Evolutionary conservation across 2,329 filamentous ascomycete species (phyloP), one percentile per base, ranked within the genome.

Genomic region (Aspergillus sp.): DNA sequence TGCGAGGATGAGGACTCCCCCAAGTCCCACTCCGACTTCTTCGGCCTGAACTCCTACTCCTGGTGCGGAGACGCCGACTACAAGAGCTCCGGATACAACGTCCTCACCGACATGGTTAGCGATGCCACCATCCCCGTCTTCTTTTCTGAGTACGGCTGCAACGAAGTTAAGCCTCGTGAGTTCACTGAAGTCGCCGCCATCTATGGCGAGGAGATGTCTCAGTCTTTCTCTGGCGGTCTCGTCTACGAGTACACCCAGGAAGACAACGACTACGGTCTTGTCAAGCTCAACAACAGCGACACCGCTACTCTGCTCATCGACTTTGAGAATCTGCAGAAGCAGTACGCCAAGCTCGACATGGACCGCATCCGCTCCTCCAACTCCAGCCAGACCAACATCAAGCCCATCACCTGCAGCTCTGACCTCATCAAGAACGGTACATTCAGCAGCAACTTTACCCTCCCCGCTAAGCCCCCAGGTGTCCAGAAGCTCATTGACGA

Each of bases 361-460:
- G 81, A 79, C 54, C 74, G 82, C 15, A 81, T 97, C 56, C 82
- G 91, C 75, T 79, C 82, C 50, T 77, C 83, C 64, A 86, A 89
- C 73, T 78, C 84, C 14, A 77, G 81, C 51, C 82, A 81, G 58
- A 82, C 82, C 31, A 73, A 76, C 35, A 77, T 84, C 59, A 75
- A 79, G 39, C 75, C 90, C 3, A 87, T 90, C 35, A 79, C 75
- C 56, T 97, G 93, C 80, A 78, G 77, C 62, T 59, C 80, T 33
- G 82, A 79, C 59, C 80, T 96, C 54, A 93, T 97, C 76, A 82
- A 80, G 62, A 77, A 82, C 59, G 61, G 66, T 35, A 83, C 82
- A 61, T 96, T 96, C 80, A 84, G 83, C 75, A 87, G 79, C 73
- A 89, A 91, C 80, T 98, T 96, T 79, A 88, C 87, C 46, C 79